phyloP scores from a whole-genome alignment of 495 filamentous ascomycete species.

The Aspergillus olivimuriae region DNA sequence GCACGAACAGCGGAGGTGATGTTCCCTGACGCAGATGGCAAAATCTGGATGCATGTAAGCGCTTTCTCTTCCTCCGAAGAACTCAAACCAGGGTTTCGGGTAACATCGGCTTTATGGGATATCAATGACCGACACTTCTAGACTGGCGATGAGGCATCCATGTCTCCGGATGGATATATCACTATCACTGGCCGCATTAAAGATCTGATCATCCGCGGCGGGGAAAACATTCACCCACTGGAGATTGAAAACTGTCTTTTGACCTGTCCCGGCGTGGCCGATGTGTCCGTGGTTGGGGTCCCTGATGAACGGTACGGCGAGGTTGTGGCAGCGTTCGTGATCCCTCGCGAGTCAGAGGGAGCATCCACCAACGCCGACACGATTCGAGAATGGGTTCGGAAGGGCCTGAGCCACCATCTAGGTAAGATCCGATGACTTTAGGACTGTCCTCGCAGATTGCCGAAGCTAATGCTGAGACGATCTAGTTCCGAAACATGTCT shows the following conservation, averaged over 20 bases:
- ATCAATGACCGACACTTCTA: no score
- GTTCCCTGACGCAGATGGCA: conserved; percentile 50
- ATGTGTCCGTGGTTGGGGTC: conserved; percentile 78
- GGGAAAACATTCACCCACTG: conserved; percentile 93
- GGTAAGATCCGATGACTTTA: conserved; percentile 36
- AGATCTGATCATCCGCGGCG: conserved; percentile 87
- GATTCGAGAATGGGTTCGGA: conserved; percentile 66
- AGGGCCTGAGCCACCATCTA: conserved; percentile 66
- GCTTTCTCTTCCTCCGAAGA: no score
- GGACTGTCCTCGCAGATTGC: background rate
- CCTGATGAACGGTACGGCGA: conserved; percentile 83
- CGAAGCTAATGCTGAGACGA: background rate
- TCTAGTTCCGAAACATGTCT: conserved; percentile 79
- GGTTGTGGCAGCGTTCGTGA: conserved; percentile 76
- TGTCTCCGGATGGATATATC: conserved; percentile 64
- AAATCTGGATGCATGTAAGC: conserved; percentile 64
- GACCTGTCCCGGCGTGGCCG: conserved; percentile 56
- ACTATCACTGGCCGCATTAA: conserved; percentile 75
- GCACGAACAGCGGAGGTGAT: conserved; percentile 66
- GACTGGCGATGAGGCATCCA: conserved; percentile 88
- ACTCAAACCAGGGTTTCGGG: no score
- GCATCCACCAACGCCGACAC: conserved; percentile 32
- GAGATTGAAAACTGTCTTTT: conserved; percentile 93
- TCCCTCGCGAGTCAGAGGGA: conserved; percentile 31
- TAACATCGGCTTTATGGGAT: no score